These are phyloP conservation scores for Phytophthora capsici DNA, from an alignment of 352 stramenopile species.

Conservation along the genomic window DNA sequence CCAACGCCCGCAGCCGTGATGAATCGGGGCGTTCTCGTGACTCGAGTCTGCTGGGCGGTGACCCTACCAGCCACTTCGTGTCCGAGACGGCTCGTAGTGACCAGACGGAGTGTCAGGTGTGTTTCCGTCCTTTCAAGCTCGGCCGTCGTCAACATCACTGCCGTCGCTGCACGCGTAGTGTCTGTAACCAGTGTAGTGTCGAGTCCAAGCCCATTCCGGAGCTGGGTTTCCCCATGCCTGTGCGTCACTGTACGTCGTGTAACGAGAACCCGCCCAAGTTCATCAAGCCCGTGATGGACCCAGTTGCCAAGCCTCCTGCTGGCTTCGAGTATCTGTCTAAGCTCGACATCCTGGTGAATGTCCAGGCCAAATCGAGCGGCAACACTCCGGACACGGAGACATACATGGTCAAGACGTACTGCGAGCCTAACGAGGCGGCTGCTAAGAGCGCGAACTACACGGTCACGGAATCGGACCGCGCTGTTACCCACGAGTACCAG, in stretches of 20 bases:
- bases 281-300: slow-evolving; percentile 79
- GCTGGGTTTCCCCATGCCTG: slow-evolving; percentile 75
- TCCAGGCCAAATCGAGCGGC: slow-evolving; percentile 51
- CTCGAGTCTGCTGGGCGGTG: slow-evolving; percentile 48
- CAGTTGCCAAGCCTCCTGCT: slow-evolving; percentile 74
- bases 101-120: slow-evolving; percentile 90
- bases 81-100: slow-evolving; percentile 81
- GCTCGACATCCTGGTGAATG: slow-evolving; percentile 76
- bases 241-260: slow-evolving; percentile 85
- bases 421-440: slow-evolving; percentile 69
- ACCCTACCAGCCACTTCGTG: slow-evolving; percentile 53
- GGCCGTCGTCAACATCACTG: slow-evolving; percentile 85
- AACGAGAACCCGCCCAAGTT: slow-evolving; percentile 83
- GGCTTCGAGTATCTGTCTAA: slow-evolving; percentile 89
- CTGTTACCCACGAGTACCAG: slow-evolving; percentile 83
- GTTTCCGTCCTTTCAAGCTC: slow-evolving; percentile 88
- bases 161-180: slow-evolving; percentile 83
- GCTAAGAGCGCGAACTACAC: slow-evolving; percentile 59
- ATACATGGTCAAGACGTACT: slow-evolving; percentile 84
- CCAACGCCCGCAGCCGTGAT: slow-evolving; percentile 53
- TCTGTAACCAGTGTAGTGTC: slow-evolving; percentile 87
- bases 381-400: slow-evolving; percentile 58
- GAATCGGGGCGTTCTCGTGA: slow-evolving; percentile 69
- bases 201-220: slow-evolving; percentile 85
- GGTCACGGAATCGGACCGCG: slow-evolving; percentile 63